Evolutionary conservation across 139 green algal genomes (phyloP).

Genomic region (Chlorella sp.): DNA sequence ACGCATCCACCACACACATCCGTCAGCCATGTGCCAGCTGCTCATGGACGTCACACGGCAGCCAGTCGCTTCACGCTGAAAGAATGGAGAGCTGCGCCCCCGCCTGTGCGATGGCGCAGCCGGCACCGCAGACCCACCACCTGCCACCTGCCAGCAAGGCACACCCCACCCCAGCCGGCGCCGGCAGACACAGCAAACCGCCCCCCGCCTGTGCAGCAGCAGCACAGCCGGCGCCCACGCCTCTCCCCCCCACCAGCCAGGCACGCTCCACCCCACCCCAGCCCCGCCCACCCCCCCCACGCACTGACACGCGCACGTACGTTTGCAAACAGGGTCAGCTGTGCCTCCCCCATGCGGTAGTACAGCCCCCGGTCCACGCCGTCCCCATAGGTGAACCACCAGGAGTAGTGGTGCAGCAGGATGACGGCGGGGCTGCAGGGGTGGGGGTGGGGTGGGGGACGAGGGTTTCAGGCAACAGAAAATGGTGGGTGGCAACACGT

Average conservation of each 20-base stretch:
- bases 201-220: background rate
- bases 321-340: conserved; percentile 25
- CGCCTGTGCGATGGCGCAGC: no score
- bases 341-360: conserved; percentile 23
- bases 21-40: background rate
- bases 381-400: conserved; percentile 34
- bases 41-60: background rate
- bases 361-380: conserved; percentile 28
- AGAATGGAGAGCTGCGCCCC: background rate
- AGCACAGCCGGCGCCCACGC: no score
- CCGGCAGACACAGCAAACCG: no score
- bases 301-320: background rate
- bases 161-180: no score
- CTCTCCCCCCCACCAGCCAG: background rate
- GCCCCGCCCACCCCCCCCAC: background rate
- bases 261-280: background rate
- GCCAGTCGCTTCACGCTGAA: background rate
- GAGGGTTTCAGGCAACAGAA: background rate
- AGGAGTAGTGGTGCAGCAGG: conserved; percentile 33
- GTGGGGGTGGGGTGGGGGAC: background rate
- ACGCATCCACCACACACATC: no score
- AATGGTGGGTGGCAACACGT: background rate
- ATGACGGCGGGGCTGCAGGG: conserved; percentile 32
- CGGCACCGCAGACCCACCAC: no score
- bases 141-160: no score